Conservation (phyloP, 1,284 basidiomycete genomes). For the Sporisorium reilianum region DNA sequence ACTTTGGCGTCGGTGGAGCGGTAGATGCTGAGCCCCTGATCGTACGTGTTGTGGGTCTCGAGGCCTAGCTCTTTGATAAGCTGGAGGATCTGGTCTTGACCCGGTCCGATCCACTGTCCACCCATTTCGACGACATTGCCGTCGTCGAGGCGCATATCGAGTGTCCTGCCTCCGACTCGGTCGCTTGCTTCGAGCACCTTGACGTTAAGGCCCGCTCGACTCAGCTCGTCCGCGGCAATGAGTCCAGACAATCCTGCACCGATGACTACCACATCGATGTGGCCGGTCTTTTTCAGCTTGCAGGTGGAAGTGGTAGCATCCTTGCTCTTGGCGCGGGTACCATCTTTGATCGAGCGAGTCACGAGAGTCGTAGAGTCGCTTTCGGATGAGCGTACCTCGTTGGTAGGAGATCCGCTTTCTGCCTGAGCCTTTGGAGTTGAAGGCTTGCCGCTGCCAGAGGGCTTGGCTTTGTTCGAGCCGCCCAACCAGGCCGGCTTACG, state of each 20-base stretch:
- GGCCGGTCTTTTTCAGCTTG: constrained; percentile 22
- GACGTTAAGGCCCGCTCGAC: constrained; percentile 69
- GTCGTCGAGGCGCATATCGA: constrained; percentile 64
- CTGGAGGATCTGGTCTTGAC: constrained; percentile 71
- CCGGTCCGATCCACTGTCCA: constrained; percentile 73
- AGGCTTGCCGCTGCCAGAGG: constrained; percentile 5
- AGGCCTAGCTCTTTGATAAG: constrained; percentile 70
- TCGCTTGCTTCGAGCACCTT: constrained; percentile 72
- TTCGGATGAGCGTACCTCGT: constrained; percentile 4
- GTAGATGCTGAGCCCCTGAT: constrained; percentile 41
- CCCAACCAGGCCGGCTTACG: constrained; percentile 25
- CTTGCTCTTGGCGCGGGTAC: not conserved
- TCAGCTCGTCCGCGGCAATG: constrained; percentile 71
- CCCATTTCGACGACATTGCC: constrained; percentile 70
- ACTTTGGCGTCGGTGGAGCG: constrained; percentile 36
- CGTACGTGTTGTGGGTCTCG: constrained; percentile 54
- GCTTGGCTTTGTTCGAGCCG: constrained; percentile 9
- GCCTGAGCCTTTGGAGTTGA: not conserved
- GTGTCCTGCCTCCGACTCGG: constrained; percentile 71
- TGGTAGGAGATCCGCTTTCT: not conserved
- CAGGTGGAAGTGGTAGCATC: not conserved
- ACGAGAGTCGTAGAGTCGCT: constrained; percentile 14
- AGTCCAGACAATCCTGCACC: constrained; percentile 72
- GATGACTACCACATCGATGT: constrained; percentile 70
- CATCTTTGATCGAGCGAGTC: not conserved